Conservation (phyloP, 768 basidiomycete species). For the Imleria badia region DNA sequence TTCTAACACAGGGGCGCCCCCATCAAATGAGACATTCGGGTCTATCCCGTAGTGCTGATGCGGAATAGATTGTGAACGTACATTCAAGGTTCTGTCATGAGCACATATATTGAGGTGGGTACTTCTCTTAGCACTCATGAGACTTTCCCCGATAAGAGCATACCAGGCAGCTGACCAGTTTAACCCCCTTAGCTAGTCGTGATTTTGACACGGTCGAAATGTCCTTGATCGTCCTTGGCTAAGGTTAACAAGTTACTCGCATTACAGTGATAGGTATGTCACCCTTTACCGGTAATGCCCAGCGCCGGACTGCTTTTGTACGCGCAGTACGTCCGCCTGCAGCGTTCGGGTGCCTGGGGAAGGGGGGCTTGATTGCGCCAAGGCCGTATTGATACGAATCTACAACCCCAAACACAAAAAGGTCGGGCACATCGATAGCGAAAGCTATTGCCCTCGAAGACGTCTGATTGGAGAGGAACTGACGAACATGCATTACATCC, state of each 20-base stretch:
- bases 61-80: conserved; percentile 12
- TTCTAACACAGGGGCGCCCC: not conserved
- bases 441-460: not conserved
- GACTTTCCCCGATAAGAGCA: conserved; percentile 21
- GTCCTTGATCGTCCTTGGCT: not conserved
- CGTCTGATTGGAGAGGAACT: not conserved
- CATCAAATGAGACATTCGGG: conserved; percentile 14
- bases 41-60: conserved; percentile 14
- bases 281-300: conserved; percentile 5
- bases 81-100: conserved; percentile 20
- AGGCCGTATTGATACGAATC: not conserved
- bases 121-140: conserved; percentile 9
- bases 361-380: not conserved
- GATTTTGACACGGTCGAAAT: conserved; percentile 8
- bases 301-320: not conserved
- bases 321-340: not conserved
- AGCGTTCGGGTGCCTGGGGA: not conserved
- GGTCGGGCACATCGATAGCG: not conserved
- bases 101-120: conserved; percentile 10
- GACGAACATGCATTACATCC: not conserved
- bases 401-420: not conserved
- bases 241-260: conserved; percentile 15
- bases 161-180: conserved; percentile 24
- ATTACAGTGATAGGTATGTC: not conserved
- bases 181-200: conserved; percentile 20